Conservation (phyloP, 2,329 filamentous ascomycete genomes). For the Claviceps sp. region DNA sequence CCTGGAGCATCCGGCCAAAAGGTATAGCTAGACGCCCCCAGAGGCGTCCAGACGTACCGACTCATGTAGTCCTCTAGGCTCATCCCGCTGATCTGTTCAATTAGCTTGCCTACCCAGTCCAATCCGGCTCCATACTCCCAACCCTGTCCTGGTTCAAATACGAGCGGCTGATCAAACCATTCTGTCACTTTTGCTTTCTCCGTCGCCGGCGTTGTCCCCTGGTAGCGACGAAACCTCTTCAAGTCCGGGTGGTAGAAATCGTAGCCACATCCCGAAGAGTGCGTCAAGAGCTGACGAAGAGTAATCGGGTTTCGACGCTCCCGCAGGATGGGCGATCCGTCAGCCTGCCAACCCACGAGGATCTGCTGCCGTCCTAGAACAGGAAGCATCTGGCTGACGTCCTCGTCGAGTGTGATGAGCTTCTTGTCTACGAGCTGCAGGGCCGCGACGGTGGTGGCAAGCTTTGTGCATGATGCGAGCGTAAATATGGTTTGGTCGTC, state of each 20-base stretch:
- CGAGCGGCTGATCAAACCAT: slow-evolving; percentile 24
- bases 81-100: slow-evolving; percentile 31
- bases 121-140: slow-evolving; percentile 37
- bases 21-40: not conserved
- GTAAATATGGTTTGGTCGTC: not conserved
- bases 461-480: slow-evolving; percentile 26
- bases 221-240: not conserved
- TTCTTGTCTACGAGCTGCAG: slow-evolving; percentile 40
- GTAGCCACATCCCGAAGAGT: slow-evolving; percentile 36
- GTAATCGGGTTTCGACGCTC: slow-evolving; percentile 27
- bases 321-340: slow-evolving; percentile 22
- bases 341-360: slow-evolving; percentile 30
- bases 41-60: slow-evolving; percentile 6
- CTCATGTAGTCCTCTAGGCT: slow-evolving; percentile 30
- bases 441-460: slow-evolving; percentile 37
- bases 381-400: slow-evolving; percentile 22
- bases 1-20: not conserved
- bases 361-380: slow-evolving; percentile 33
- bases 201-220: not conserved
- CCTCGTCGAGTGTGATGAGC: not conserved
- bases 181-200: slow-evolving; percentile 9
- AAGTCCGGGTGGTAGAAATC: slow-evolving; percentile 21
- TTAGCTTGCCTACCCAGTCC: slow-evolving; percentile 39
- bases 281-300: slow-evolving; percentile 35
- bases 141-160: slow-evolving; percentile 29